Percentiles rank a stretch among this genome's conserved stretches.
These are phyloP conservation scores for Rhododendron henanense DNA, from an alignment of 148 eudicot genomes.

Conservation along the genomic window DNA sequence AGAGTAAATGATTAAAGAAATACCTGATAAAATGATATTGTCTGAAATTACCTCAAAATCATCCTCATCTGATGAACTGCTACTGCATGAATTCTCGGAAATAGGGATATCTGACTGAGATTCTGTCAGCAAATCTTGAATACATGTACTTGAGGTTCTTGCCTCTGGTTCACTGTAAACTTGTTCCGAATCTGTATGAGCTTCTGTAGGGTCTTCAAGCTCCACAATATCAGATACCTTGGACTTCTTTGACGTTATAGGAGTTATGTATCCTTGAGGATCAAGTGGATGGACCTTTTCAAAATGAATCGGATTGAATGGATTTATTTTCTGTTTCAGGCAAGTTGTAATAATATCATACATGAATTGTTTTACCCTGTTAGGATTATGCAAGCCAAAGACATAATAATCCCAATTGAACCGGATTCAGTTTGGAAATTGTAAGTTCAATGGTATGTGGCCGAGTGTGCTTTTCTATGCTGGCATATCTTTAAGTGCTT, in stretches of 20 bases:
- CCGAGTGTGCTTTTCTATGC: background rate
- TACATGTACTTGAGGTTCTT: conserved; percentile 25
- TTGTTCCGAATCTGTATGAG: conserved; percentile 6
- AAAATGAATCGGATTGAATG: conserved; percentile 11
- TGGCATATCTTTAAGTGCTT: background rate
- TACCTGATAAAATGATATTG: background rate
- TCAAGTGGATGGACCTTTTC: conserved; percentile 32
- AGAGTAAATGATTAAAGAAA: background rate
- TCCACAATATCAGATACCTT: conserved; percentile 3
- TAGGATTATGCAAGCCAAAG: background rate
- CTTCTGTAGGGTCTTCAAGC: conserved; percentile 6
- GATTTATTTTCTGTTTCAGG: background rate
- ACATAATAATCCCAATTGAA: background rate
- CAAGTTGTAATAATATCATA: background rate
- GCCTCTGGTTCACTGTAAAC: background rate
- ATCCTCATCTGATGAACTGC: conserved; percentile 24
- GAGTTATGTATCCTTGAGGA: conserved; percentile 10
- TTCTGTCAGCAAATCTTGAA: conserved; percentile 40
- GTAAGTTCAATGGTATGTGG: background rate
- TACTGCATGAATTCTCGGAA: conserved; percentile 11
- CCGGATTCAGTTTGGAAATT: background rate
- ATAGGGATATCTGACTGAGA: conserved; percentile 31
- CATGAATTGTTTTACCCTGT: background rate
- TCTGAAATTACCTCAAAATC: conserved; percentile 27
- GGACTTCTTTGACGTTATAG: conserved; percentile 12